Base-by-base conservation (phyloP, 495 filamentous ascomycete genomes). In the Aspergillus carlsbadensis region DNA sequence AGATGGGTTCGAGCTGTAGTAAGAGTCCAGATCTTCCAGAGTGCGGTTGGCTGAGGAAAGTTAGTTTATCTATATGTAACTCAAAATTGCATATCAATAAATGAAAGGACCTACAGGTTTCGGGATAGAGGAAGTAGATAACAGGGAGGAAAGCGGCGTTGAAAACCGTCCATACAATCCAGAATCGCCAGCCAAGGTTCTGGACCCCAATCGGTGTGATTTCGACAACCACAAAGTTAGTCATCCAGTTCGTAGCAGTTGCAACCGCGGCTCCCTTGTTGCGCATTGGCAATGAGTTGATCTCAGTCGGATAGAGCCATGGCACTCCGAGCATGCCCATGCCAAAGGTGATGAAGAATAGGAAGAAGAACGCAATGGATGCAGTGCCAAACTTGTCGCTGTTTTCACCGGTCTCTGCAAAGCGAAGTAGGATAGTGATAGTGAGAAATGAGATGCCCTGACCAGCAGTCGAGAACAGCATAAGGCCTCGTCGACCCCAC, bases 171-270 rank as follows among this genome's bases (percentile, higher is more conserved):
- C 78, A 87, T 37, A 84, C 79, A 45, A 85, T 76, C 60, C 80
- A 87, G 59, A 83, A 83, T 22, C 70, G 65, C 82, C 81, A 86
- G 0, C 69, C 62, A 1, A 84, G 65, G 42, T 62, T 71, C 37
- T 77, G 63, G 56, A 84, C 80, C 20, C 80, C 81, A 21, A 76
- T 71, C 0, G 81, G 83, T 0, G 84, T 87, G 36, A 84, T 80
- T 64, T 84, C 76, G 14, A 86, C 84, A 20, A 86, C 72, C 70
- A 81, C 79, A 58, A 82, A 87, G 59, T 87, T 86, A 64, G 81
- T 74, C 51, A 80, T 73, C 81, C 82, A 83, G 54, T 82, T 81
- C 6, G 78, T 79, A 1, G 78, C 81, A 5, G 81, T 76, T 5
- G 70, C 78, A 6, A 83, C 57, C 0, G 81, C 81, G 0, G 82